Evolutionary conservation across 2,329 filamentous ascomycete species (phyloP).

Genomic region (Cytospora schulzeri): DNA sequence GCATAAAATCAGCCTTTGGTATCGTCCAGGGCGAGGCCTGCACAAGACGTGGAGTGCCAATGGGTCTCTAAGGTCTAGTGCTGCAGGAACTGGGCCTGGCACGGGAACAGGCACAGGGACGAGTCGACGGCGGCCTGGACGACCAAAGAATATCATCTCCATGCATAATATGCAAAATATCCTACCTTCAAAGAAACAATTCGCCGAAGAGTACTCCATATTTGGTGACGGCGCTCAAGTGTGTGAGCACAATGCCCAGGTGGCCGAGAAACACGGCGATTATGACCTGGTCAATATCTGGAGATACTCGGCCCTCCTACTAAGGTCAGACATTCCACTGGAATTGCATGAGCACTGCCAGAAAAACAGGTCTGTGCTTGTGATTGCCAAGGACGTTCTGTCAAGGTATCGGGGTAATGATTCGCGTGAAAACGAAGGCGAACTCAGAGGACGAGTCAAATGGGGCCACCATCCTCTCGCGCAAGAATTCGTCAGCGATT

Average conservation of each 20-base stretch:
- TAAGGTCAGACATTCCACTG: conserved; percentile 75
- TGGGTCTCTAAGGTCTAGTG: conserved; percentile 61
- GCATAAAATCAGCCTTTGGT: conserved; percentile 60
- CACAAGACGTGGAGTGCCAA: conserved; percentile 59
- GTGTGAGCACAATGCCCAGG: conserved; percentile 79
- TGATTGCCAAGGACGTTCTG: conserved; percentile 67
- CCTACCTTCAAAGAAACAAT: conserved; percentile 75
- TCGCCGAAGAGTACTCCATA: conserved; percentile 80
- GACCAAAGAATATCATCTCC: conserved; percentile 69
- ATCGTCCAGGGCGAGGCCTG: conserved; percentile 54
- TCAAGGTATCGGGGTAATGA: conserved; percentile 41
- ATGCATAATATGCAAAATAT: conserved; percentile 71
- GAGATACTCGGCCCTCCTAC: conserved; percentile 75
- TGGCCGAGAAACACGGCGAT: conserved; percentile 72
- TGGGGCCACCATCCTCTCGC: conserved; percentile 70
- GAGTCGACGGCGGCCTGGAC: conserved; percentile 50
- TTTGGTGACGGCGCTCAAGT: conserved; percentile 81
- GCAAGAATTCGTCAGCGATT: conserved; percentile 59
- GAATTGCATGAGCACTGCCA: conserved; percentile 60
- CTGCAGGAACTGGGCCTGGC: conserved; percentile 59
- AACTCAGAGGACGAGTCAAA: conserved; percentile 62
- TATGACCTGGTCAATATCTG: conserved; percentile 79
- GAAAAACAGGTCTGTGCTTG: conserved; percentile 62
- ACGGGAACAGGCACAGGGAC: conserved; percentile 59
- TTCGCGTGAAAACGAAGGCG: conserved; percentile 23